Percentiles rank a stretch among this genome's conserved stretches.
phyloP scores from a whole-genome alignment of 176 grass and related monocot species.

The Triticum aestivum region DNA sequence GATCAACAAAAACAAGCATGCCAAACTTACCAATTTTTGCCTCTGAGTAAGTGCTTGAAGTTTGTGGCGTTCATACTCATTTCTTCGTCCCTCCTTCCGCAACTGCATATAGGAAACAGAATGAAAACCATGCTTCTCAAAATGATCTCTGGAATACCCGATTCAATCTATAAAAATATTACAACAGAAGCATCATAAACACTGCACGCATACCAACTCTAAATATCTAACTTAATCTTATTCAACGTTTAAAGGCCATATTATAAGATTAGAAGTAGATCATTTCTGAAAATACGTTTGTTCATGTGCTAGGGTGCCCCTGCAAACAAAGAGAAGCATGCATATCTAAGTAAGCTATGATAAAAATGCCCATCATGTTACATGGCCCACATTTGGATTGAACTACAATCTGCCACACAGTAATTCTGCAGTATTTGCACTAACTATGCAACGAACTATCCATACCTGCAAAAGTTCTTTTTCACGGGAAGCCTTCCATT shows the following conservation, averaged over 20 bases:
- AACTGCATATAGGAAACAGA: constrained; percentile 53
- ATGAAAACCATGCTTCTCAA: constrained; percentile 3
- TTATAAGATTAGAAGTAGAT: not conserved
- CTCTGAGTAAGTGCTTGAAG: constrained; percentile 96
- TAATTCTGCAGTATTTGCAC: constrained; percentile 1
- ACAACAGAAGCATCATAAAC: constrained; percentile 19
- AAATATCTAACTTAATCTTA: not conserved
- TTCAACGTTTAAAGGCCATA: not conserved
- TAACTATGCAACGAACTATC: not conserved
- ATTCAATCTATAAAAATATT: constrained; percentile 12
- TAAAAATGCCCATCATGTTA: not conserved
- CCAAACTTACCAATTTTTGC: constrained; percentile 75
- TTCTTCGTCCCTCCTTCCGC: constrained; percentile 88
- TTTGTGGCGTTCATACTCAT: constrained; percentile 96
- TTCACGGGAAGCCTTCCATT: constrained; percentile 95
- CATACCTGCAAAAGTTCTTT: constrained; percentile 95
- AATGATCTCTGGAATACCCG: not conserved
- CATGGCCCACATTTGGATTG: constrained; percentile 1
- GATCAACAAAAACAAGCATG: not conserved
- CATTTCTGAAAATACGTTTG: not conserved
- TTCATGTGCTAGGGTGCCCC: not conserved
- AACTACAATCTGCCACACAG: not conserved
- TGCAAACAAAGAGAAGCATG: not conserved
- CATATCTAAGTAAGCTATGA: constrained; percentile 1
- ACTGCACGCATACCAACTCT: not conserved